phyloP scores from a whole-genome alignment of 345 rosid genomes.

The Salix arbutifolia region DNA sequence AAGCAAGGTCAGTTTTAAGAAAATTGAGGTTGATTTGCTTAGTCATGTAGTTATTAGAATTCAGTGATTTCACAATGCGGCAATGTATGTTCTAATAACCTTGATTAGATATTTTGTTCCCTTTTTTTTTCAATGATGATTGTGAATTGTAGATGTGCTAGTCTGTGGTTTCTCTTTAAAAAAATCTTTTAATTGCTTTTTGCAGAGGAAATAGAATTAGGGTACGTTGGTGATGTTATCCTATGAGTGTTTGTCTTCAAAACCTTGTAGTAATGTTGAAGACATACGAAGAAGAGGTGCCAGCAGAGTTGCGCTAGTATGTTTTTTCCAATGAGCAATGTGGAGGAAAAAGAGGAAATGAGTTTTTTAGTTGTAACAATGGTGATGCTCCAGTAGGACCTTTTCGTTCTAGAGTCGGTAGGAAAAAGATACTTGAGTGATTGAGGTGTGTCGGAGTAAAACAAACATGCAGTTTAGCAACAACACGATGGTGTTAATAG shows the following conservation, averaged over 20 bases:
- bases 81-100: background rate
- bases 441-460: background rate
- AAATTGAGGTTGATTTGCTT: constrained; percentile 12
- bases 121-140: background rate
- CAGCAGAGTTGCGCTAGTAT: background rate
- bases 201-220: too few species aligned
- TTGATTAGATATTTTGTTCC: background rate
- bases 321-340: background rate
- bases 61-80: background rate
- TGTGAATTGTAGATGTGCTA: background rate
- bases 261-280: background rate
- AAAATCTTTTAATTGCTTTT: background rate
- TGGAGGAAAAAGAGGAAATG: background rate
- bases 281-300: background rate
- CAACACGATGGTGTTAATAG: background rate
- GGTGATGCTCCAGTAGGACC: background rate
- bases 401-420: background rate
- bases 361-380: background rate
- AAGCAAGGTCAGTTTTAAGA: constrained; percentile 15
- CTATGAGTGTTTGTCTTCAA: background rate
- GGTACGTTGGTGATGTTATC: background rate
- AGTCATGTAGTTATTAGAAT: constrained; percentile 1
- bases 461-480: background rate
- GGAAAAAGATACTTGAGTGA: background rate
- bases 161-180: background rate